These are phyloP conservation scores for Anisogramma anomala DNA, from an alignment of 2,329 filamentous ascomycete species.

Conservation along the genomic window DNA sequence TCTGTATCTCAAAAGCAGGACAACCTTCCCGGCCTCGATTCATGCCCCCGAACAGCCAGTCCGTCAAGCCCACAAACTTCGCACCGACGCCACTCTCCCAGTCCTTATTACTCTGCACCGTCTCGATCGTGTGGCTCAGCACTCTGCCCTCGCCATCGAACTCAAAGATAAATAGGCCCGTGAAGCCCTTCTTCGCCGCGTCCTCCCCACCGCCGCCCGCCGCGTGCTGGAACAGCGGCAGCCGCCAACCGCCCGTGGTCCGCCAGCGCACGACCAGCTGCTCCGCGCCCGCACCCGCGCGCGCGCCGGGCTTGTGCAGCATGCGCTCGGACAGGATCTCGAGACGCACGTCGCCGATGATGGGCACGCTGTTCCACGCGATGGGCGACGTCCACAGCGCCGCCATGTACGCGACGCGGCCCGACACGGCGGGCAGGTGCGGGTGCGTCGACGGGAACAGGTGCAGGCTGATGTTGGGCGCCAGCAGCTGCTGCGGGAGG, in stretches of 20 bases:
- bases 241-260: constrained; percentile 39
- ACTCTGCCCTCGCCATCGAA: constrained; percentile 83
- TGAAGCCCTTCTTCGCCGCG: constrained; percentile 63
- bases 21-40: constrained; percentile 24
- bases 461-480: constrained; percentile 59
- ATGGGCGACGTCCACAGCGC: constrained; percentile 94
- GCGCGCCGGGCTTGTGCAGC: constrained; percentile 45
- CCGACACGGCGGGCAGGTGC: constrained; percentile 83
- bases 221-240: constrained; percentile 18
- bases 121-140: constrained; percentile 83
- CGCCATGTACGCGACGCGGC: constrained; percentile 79
- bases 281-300: constrained; percentile 51
- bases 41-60: constrained; percentile 83
- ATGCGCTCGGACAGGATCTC: constrained; percentile 86
- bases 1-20: constrained; percentile 17
- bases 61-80: constrained; percentile 80
- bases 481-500: constrained; percentile 63
- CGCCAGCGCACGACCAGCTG: constrained; percentile 88
- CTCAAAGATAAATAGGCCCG: constrained; percentile 86
- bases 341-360: constrained; percentile 80
- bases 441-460: constrained; percentile 70
- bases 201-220: constrained; percentile 21
- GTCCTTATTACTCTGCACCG: constrained; percentile 70
- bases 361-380: constrained; percentile 85
- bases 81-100: constrained; percentile 74